These are phyloP conservation scores for Rubia balearica DNA, from an alignment of 305 asterid genomes.

Conservation along the genomic window DNA sequence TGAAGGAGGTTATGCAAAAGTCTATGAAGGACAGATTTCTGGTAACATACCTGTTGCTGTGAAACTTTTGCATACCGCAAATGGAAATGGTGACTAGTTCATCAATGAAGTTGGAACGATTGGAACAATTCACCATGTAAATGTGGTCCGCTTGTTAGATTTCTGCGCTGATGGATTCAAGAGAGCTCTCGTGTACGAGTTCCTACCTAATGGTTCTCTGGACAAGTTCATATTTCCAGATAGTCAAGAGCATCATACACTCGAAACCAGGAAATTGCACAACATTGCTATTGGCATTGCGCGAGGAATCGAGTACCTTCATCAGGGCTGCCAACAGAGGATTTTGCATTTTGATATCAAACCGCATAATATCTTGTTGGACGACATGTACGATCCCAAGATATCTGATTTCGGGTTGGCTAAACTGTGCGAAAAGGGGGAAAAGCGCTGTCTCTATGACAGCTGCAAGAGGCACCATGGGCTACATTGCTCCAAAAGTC, in stretches of 20 bases:
- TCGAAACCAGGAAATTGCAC: neutral
- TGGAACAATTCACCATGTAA: neutral
- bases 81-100: neutral
- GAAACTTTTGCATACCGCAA: neutral
- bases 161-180: neutral
- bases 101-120: neutral
- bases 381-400: no score
- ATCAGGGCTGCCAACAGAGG: neutral
- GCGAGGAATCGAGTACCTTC: neutral
- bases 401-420: neutral
- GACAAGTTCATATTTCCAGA: neutral
- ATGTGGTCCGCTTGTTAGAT: neutral
- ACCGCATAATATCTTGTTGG: no score
- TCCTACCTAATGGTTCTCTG: neutral
- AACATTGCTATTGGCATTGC: neutral
- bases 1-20: neutral
- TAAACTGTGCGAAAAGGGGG: neutral
- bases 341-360: neutral
- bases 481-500: neutral
- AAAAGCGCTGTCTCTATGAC: neutral
- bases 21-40: neutral
- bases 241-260: neutral
- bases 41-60: neutral
- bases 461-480: neutral
- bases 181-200: conserved; percentile 1